Conservation (phyloP, 2,329 filamentous ascomycete genomes). For the Trichoderma afroharzianum region DNA sequence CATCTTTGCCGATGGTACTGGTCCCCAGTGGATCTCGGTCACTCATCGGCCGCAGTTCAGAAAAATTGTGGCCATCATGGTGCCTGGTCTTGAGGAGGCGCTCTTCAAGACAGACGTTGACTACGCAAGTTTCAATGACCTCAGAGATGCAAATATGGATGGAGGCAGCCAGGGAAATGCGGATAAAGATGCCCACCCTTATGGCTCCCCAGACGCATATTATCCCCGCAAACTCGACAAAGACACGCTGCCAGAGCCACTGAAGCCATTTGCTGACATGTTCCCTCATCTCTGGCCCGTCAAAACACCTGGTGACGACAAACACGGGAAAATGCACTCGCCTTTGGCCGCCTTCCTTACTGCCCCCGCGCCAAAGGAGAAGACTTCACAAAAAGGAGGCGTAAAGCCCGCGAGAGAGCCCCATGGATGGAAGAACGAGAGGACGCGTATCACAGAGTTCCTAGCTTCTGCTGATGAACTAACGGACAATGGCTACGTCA, state of each 20-base stretch:
- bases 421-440: slow-evolving; percentile 66
- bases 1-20: slow-evolving; percentile 61
- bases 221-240: slow-evolving; percentile 52
- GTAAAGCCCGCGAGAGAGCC: slow-evolving; percentile 60
- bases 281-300: slow-evolving; percentile 90
- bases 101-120: slow-evolving; percentile 72
- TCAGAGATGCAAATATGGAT: slow-evolving; percentile 17
- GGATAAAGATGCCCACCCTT: slow-evolving; percentile 31
- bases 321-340: slow-evolving; percentile 76
- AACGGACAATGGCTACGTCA: slow-evolving; percentile 74
- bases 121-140: slow-evolving; percentile 44
- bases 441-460: slow-evolving; percentile 79
- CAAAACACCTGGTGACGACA: slow-evolving; percentile 80
- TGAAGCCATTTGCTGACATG: slow-evolving; percentile 71
- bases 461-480: slow-evolving; percentile 70
- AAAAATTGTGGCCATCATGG: slow-evolving; percentile 86
- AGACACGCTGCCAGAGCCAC: slow-evolving; percentile 48
- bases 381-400: slow-evolving; percentile 51
- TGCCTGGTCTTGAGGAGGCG: slow-evolving; percentile 83
- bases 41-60: slow-evolving; percentile 60
- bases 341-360: slow-evolving; percentile 82
- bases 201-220: slow-evolving; percentile 56
- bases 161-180: slow-evolving; percentile 29
- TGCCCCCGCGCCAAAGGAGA: slow-evolving; percentile 67
- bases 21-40: slow-evolving; percentile 63